Conservation (phyloP, 2,329 filamentous ascomycete genomes). For the Pyricularia sp. region DNA sequence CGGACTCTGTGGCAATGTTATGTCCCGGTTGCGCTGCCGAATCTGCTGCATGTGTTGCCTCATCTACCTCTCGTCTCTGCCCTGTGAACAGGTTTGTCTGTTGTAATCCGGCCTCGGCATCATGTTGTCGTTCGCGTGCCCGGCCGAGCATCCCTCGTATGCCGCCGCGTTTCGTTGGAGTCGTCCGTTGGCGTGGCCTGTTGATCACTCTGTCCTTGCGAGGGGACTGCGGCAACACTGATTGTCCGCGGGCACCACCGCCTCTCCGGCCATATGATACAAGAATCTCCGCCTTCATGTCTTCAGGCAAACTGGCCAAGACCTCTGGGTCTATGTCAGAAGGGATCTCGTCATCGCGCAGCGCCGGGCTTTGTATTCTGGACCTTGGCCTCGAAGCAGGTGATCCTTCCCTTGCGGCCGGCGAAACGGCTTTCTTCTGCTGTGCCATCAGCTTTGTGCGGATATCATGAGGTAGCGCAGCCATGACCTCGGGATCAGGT, state of each 20-base stretch:
- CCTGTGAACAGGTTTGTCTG: slow-evolving; percentile 53
- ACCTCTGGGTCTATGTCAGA: slow-evolving; percentile 78
- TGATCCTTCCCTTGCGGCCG: slow-evolving; percentile 16
- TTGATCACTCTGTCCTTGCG: slow-evolving; percentile 41
- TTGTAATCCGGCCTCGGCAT: slow-evolving; percentile 46
- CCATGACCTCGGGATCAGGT: slow-evolving; percentile 67
- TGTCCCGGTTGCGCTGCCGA: background rate
- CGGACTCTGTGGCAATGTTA: slow-evolving; percentile 16
- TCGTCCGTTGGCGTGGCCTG: slow-evolving; percentile 20
- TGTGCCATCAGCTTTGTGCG: slow-evolving; percentile 59
- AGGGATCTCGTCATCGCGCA: slow-evolving; percentile 31
- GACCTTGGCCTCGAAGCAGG: slow-evolving; percentile 18
- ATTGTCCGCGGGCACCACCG: slow-evolving; percentile 14
- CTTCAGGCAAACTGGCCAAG: slow-evolving; percentile 69
- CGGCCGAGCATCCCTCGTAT: slow-evolving; percentile 26
- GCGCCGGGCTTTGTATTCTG: slow-evolving; percentile 24
- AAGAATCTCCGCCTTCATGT: slow-evolving; percentile 74
- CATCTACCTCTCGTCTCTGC: background rate
- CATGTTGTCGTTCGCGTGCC: slow-evolving; percentile 36
- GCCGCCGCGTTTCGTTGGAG: slow-evolving; percentile 55
- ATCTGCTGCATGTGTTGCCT: background rate
- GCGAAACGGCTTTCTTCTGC: slow-evolving; percentile 15
- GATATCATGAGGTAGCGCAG: slow-evolving; percentile 75
- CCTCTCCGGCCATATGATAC: slow-evolving; percentile 45
- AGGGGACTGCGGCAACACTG: slow-evolving; percentile 35